phyloP scores from a whole-genome alignment of 805 yeast species.

The Myxozyma monticola region DNA sequence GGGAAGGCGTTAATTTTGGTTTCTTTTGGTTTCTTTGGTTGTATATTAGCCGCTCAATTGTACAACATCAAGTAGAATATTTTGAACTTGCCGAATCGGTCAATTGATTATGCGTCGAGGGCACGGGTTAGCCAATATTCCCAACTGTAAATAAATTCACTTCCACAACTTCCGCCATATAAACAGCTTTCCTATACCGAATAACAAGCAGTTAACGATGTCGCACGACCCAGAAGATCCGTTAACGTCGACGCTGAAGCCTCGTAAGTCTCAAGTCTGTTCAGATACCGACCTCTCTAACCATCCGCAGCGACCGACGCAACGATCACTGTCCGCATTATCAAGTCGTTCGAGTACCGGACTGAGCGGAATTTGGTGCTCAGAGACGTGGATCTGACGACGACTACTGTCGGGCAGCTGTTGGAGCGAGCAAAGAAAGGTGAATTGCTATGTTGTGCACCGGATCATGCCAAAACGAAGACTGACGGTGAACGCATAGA shows the following conservation, averaged over 20 bases:
- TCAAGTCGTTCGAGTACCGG: conserved; percentile 89
- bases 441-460: neutral
- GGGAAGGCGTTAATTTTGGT: no score
- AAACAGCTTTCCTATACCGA: no score
- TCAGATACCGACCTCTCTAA: neutral
- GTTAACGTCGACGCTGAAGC: conserved; percentile 74
- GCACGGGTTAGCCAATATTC: no score
- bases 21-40: no score
- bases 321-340: conserved; percentile 77
- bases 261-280: conserved; percentile 43
- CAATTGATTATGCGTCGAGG: no score
- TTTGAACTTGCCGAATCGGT: no score
- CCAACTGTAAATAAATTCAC: no score
- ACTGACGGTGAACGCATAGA: conserved; percentile 25
- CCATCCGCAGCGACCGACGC: conserved; percentile 47
- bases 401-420: conserved; percentile 64
- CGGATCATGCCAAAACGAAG: neutral
- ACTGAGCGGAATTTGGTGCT: conserved; percentile 77
- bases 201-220: no score
- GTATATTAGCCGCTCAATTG: no score
- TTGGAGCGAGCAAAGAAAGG: conserved; percentile 50
- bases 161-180: no score
- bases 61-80: no score
- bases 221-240: no score
- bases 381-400: conserved; percentile 66